Conservation (phyloP, 257 asterid genomes). For the Eucommia ulmoides region DNA sequence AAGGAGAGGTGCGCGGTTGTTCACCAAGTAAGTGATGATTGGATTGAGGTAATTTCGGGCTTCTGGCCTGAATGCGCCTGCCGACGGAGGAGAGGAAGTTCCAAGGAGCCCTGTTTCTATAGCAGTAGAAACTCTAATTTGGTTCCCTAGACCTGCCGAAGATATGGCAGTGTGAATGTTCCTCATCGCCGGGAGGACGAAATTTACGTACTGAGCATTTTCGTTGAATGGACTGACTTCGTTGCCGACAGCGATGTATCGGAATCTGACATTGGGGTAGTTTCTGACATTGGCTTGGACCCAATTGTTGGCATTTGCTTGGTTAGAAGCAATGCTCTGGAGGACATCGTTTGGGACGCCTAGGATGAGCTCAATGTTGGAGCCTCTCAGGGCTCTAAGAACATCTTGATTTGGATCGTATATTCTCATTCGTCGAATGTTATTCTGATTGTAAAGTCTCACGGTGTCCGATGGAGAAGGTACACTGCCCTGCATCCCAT, state of each 20-base stretch:
- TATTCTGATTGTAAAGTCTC: slow-evolving; percentile 20
- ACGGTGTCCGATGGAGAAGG: slow-evolving; percentile 20
- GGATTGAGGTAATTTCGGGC: slow-evolving; percentile 9
- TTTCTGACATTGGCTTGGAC: slow-evolving; percentile 16
- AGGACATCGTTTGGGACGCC: slow-evolving; percentile 18
- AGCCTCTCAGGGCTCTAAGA: slow-evolving; percentile 14
- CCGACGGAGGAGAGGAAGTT: slow-evolving; percentile 24
- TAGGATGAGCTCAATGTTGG: slow-evolving; percentile 25
- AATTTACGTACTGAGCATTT: not conserved
- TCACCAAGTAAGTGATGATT: slow-evolving; percentile 11
- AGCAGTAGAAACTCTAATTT: slow-evolving; percentile 29
- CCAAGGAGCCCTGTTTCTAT: slow-evolving; percentile 10
- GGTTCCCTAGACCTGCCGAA: not conserved
- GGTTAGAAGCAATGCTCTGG: slow-evolving; percentile 7
- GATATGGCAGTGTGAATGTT: slow-evolving; percentile 17
- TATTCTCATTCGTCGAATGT: slow-evolving; percentile 17
- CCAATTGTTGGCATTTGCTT: slow-evolving; percentile 20
- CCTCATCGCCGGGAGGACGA: slow-evolving; percentile 20
- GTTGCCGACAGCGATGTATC: slow-evolving; percentile 29
- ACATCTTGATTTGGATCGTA: slow-evolving; percentile 35
- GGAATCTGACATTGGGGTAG: slow-evolving; percentile 20
- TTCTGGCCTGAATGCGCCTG: slow-evolving; percentile 1
- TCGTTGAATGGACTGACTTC: slow-evolving; percentile 38
- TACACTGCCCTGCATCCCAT: slow-evolving; percentile 22
- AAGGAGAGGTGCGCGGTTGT: slow-evolving; percentile 13